Percentiles rank a stretch among this genome's conserved stretches.
phyloP scores from a whole-genome alignment of 495 filamentous ascomycete genomes.

The Talaromyces stipitatus region DNA sequence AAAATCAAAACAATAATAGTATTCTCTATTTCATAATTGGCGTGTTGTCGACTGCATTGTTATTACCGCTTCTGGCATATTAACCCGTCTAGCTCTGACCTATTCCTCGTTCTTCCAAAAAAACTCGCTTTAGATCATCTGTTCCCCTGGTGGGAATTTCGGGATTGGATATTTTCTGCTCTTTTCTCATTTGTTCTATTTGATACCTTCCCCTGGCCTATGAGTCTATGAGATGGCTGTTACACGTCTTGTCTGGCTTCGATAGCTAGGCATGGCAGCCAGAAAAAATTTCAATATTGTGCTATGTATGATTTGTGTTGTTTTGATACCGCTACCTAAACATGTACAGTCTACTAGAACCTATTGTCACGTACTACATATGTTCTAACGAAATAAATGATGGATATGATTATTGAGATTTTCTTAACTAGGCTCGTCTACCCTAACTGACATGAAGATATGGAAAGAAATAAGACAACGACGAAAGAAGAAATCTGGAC shows the following conservation, averaged over 20 bases:
- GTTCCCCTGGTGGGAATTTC: background rate
- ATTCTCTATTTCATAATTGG: conserved; percentile 40
- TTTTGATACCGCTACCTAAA: background rate
- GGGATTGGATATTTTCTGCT: background rate
- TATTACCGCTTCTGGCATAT: conserved; percentile 55
- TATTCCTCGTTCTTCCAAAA: background rate
- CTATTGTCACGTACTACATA: background rate
- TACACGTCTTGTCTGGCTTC: too few relatives aligned
- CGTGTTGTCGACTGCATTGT: conserved; percentile 45
- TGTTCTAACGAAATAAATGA: background rate
- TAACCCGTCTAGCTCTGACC: background rate
- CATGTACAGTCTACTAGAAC: background rate
- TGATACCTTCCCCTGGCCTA: background rate
- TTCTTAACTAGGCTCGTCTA: background rate
- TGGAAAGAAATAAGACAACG: background rate
- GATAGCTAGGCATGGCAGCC: too few relatives aligned
- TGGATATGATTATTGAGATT: background rate
- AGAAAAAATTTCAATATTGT: background rate
- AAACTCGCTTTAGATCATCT: background rate
- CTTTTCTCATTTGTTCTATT: background rate
- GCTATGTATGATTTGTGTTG: background rate
- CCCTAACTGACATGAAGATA: background rate
- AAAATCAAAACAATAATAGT: conserved; percentile 18
- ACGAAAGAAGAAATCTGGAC: background rate
- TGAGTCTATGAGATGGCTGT: too few relatives aligned